Base-by-base conservation (phyloP, 169 alveolate species). In the Plasmodium ovale region DNA sequence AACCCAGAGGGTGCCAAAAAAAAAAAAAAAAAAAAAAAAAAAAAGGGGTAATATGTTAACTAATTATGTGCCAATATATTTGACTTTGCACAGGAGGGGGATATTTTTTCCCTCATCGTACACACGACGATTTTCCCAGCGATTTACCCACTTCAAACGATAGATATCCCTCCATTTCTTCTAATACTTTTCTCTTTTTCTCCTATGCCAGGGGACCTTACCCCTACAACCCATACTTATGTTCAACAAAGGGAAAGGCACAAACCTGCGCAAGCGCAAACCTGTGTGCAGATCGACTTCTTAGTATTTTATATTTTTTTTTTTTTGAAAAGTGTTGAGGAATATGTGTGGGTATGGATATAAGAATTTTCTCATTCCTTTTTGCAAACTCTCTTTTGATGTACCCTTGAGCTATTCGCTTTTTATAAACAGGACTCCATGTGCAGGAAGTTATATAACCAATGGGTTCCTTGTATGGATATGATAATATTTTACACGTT, bases 371-470 rank as follows among this genome's bases (percentile, higher is more conserved):
- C 53, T 82, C 90, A 44, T 82, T 82, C 33, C 65, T 82, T 82
- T 82, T 82, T 42, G 90, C 90, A 67, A 82, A 82, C 42, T 82
- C 90, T 69, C 90, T 82, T 65, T 64, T 82, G 59, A 82, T 82
- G 31, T 82, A 82, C 23, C 90, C 90, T 64, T 82, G 90, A 14
- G 90, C 90, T 31, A 82, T 82, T 49, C 90, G 14, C 58, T 65
- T 65, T 82, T 82, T 69, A 59, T 82, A 82, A 25, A 82, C 70
- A 23, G 90, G 90, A 19, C 90, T 82, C 90, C 90, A 82, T n/a
- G 90, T 82, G 39, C 90, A 82, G 31, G 90, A 82, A 19, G 90
- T 82, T 65, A 82, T 58, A 44, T 82, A 65, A 6, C 90, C 90
- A 29, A 82, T 82, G 31, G 90, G 90, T 37, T 65, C 59, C 59